Conservation (phyloP, 179 eudicot genomes). For the Beta macrorhiza region DNA sequence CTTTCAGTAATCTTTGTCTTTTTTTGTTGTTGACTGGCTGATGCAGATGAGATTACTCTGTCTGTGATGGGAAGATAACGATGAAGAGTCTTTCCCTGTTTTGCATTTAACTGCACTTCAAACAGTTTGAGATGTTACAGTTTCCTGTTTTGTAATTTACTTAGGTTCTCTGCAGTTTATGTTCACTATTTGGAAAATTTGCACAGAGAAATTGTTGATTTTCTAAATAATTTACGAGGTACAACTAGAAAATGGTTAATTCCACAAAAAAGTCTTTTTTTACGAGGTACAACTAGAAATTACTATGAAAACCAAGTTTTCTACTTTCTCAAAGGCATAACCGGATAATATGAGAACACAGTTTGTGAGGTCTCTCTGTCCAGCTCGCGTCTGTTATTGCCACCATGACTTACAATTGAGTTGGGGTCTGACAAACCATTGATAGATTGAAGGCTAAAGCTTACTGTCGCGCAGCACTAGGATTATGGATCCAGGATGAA, state of each 20-base stretch:
- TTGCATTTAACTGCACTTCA: conserved; percentile 1
- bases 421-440: too few relatives aligned
- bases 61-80: conserved; percentile 20
- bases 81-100: conserved; percentile 17
- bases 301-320: background rate
- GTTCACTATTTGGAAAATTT: conserved; percentile 12
- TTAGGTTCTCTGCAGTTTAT: conserved; percentile 9
- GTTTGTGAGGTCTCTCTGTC: too few relatives aligned
- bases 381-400: too few relatives aligned
- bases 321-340: background rate
- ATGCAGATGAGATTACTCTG: conserved; percentile 23
- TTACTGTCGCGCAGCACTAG: too few relatives aligned
- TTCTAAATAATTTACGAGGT: background rate
- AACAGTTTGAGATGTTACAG: conserved; percentile 19
- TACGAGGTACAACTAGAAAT: too few relatives aligned
- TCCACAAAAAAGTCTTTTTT: too few relatives aligned
- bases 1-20: background rate
- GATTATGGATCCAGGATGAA: too few relatives aligned
- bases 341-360: too few relatives aligned
- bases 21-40: background rate
- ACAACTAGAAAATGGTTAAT: too few relatives aligned
- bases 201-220: conserved; percentile 12
- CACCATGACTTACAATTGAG: too few relatives aligned
- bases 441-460: too few relatives aligned
- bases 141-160: conserved; percentile 21